A percentile compares a stretch with the other conserved stretches of the same genome.
Evolutionary conservation across 2,329 filamentous ascomycete species (phyloP).

Genomic region (Exophiala dermatitidis): DNA sequence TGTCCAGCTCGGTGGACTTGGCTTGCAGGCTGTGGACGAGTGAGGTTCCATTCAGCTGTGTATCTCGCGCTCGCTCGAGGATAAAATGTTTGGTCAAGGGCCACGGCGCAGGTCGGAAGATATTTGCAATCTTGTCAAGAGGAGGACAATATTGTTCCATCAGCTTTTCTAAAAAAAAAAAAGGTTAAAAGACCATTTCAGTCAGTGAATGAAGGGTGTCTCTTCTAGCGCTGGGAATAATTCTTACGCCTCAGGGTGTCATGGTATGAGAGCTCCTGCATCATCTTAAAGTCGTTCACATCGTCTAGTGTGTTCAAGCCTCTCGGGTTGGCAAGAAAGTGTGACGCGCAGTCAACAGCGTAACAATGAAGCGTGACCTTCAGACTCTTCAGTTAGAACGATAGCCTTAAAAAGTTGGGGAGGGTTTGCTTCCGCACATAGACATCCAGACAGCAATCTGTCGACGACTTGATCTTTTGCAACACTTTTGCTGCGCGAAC

Average conservation of each 20-base stretch:
- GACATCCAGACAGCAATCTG: conserved; percentile 45
- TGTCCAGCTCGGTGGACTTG: not conserved
- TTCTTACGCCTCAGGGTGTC: conserved; percentile 30
- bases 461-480: conserved; percentile 44
- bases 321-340: conserved; percentile 62
- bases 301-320: conserved; percentile 55
- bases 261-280: conserved; percentile 62
- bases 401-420: not conserved
- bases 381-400: not conserved
- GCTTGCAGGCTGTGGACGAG: conserved; percentile 42
- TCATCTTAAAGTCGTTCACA: conserved; percentile 54
- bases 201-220: too few relatives aligned
- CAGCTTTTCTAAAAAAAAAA: conserved; percentile 57
- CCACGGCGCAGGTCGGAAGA: conserved; percentile 50
- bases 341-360: conserved; percentile 61
- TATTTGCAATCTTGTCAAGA: conserved; percentile 33
- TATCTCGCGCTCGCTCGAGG: conserved; percentile 27
- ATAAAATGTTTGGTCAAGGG: conserved; percentile 56
- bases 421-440: conserved; percentile 48
- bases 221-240: too few relatives aligned
- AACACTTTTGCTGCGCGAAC: conserved; percentile 52
- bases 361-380: conserved; percentile 54
- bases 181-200: too few relatives aligned
- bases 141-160: too few relatives aligned
- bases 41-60: too few relatives aligned